Evolutionary conservation across 108 stramenopile genomes (phyloP).

Genomic region (Conticribra guillardii): DNA sequence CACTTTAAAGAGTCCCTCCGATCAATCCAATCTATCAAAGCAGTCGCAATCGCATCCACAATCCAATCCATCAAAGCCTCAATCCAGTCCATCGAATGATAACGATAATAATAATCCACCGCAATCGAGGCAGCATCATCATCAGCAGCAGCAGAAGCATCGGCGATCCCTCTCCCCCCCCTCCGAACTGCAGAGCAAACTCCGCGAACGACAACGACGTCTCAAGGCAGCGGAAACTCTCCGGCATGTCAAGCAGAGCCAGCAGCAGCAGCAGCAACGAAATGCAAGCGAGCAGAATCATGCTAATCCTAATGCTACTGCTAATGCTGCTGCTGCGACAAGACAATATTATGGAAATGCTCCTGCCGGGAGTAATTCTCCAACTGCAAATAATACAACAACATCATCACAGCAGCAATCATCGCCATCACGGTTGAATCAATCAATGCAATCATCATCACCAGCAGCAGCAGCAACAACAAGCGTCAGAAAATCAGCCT

Average conservation of each 20-base stretch:
- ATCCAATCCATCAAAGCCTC: too few species aligned
- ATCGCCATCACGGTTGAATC: not conserved
- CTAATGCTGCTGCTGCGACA: not conserved
- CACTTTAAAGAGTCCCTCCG: too few species aligned
- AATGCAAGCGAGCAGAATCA: not conserved
- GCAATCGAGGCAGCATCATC: too few species aligned
- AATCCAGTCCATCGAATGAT: too few species aligned
- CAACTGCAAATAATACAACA: not conserved
- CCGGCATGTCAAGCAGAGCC: not conserved
- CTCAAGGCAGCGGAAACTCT: constrained; percentile 1
- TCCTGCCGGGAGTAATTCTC: not conserved
- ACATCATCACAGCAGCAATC: not conserved
- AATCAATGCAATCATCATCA: not conserved
- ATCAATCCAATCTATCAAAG: too few species aligned
- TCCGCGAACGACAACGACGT: constrained; percentile 5
- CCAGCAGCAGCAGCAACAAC: not conserved
- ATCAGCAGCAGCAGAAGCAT: too few species aligned
- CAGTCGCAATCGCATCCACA: too few species aligned
- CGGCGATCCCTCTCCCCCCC: constrained; percentile 2
- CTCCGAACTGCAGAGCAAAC: constrained; percentile 12
- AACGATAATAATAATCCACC: too few species aligned
- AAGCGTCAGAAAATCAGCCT: constrained; percentile 13
- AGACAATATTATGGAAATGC: not conserved
- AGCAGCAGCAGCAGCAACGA: not conserved
- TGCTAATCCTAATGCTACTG: not conserved